Evolutionary conservation across 257 asterid species (phyloP), one percentile per base, ranked within the genome.

Genomic region (Solanum sejunctum): DNA sequence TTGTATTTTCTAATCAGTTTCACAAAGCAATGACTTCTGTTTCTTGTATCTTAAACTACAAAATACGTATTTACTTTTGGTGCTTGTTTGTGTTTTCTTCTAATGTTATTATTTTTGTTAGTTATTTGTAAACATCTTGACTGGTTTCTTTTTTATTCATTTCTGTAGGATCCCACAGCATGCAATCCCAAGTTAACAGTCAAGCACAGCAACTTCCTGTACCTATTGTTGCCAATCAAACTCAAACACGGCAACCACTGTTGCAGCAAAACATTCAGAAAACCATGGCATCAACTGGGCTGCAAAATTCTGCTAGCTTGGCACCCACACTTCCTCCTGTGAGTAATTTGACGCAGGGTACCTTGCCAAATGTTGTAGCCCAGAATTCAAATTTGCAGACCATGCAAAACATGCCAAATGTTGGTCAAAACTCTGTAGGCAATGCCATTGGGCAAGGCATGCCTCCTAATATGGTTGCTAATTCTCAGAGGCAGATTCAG

Each of bases 121-220:
- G 43, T 78, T 78, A 78, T 28, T 78, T 52, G 83, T 28, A 52
- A 78, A 61, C 66, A 52, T 78, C 77, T 58, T 45, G 77, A 45
- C 47, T 81, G 80, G 67, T 15, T 56, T 54, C 51, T 26, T 80
- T 47, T 67, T 63, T 39, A 56, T 69, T 77, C 81, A 77, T 85
- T 86, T 81, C 69, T 78, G 87, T 88, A 95, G 99, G 87, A 88
- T 91, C 97, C 77, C 97, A 93, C 67, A 82, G 84, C 86, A 90
- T 92, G 91, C 99, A 91, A 84, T 85, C 98, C 83, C 98, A 95
- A 89, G 86, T 97, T 36, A 97, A 88, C 84, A 94, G 91, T 89
- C 99, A 92, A 88, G 97, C 88, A 69, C 97, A 90, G 87, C 94
- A 88, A 84, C 91, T 91, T 71, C 85, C 94, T 81, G 88, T 88